Conservation (phyloP, 768 basidiomycete species). For the Boletellus emodensis region DNA sequence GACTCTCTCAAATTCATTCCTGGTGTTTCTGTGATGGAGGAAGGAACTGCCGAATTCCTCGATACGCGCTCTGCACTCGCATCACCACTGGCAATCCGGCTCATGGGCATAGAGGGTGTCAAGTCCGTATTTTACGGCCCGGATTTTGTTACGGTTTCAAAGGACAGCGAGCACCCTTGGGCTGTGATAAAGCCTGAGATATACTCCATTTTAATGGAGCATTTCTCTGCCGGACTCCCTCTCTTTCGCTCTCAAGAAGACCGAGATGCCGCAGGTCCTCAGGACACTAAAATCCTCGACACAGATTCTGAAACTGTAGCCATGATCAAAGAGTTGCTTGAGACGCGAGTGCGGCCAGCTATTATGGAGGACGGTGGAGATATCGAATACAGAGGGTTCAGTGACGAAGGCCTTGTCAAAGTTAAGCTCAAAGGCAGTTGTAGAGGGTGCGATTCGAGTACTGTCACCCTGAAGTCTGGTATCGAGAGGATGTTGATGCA, state of each 20-base stretch:
- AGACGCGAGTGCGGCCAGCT: constrained; percentile 91
- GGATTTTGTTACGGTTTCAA: constrained; percentile 96
- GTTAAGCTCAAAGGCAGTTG: constrained; percentile 97
- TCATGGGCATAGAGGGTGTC: constrained; percentile 94
- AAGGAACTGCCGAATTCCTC: constrained; percentile 91
- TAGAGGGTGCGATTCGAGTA: constrained; percentile 89
- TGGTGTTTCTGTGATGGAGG: constrained; percentile 81
- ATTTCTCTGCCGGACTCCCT: constrained; percentile 86
- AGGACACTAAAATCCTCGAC: constrained; percentile 91
- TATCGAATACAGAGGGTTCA: constrained; percentile 92
- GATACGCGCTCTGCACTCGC: constrained; percentile 79
- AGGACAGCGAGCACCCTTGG: constrained; percentile 84
- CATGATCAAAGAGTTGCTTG: constrained; percentile 97
- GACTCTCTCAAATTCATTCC: constrained; percentile 99
- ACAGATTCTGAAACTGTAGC: constrained; percentile 95
- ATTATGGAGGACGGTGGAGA: constrained; percentile 99
- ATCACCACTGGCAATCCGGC: constrained; percentile 92
- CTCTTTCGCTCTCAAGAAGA: constrained; percentile 85
- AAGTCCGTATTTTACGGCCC: constrained; percentile 90
- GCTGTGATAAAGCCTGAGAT: constrained; percentile 93
- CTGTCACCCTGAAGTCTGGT: constrained; percentile 93
- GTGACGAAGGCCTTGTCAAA: constrained; percentile 76
- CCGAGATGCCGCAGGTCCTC: constrained; percentile 76
- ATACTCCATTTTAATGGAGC: constrained; percentile 94
- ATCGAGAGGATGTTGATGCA: constrained; percentile 99